phyloP scores from a whole-genome alignment of 805 yeast genomes.

The Candida xiaguanensis region DNA sequence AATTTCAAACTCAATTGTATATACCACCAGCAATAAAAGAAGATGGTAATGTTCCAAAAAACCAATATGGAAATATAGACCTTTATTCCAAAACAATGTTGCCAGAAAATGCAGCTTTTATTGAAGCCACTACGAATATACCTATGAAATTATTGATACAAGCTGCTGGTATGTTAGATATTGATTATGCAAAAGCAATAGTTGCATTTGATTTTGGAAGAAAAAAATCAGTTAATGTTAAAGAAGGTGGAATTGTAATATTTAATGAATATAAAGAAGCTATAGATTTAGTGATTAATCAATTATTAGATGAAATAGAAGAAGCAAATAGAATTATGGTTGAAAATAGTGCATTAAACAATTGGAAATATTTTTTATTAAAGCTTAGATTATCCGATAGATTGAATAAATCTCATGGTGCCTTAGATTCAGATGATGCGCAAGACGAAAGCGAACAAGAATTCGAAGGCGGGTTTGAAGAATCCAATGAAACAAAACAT shows the following conservation, averaged over 20 bases:
- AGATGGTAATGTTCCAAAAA: constrained; percentile 68
- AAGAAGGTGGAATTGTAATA: constrained; percentile 73
- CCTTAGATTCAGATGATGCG: constrained; percentile 13
- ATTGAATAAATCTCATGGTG: constrained; percentile 48
- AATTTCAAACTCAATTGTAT: constrained; percentile 70
- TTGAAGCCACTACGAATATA: constrained; percentile 23
- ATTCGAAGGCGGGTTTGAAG: constrained; percentile 2
- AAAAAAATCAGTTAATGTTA: constrained; percentile 43
- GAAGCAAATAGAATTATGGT: constrained; percentile 40
- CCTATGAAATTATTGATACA: constrained; percentile 50
- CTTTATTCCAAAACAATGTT: constrained; percentile 75
- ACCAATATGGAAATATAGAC: constrained; percentile 82
- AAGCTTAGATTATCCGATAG: constrained; percentile 47
- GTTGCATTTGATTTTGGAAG: constrained; percentile 73
- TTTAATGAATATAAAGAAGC: constrained; percentile 62
- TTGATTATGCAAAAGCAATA: constrained; percentile 86
- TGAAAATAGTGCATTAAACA: constrained; percentile 48
- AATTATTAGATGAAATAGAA: constrained; percentile 46
- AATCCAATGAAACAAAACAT: not conserved
- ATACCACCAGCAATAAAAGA: constrained; percentile 56
- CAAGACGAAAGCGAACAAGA: constrained; percentile 8
- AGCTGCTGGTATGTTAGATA: constrained; percentile 67
- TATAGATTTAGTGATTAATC: constrained; percentile 46
- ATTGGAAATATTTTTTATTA: constrained; percentile 52
- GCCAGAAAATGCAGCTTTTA: constrained; percentile 71